Evolutionary conservation across 805 yeast species (phyloP).

Genomic region (Maudiozyma turicensis): DNA sequence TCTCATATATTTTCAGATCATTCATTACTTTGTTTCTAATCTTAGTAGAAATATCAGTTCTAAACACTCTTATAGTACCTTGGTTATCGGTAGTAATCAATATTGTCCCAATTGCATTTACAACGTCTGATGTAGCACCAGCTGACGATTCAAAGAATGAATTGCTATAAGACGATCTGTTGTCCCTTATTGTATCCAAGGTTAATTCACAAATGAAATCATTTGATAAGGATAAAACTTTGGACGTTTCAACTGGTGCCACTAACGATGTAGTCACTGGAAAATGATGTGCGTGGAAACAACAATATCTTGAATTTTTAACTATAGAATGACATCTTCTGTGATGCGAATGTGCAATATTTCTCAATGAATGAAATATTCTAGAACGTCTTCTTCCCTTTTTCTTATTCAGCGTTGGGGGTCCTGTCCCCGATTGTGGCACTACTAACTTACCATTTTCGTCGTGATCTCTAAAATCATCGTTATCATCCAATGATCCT

Average conservation of each 20-base stretch:
- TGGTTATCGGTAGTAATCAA: constrained; percentile 67
- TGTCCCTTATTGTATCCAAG: constrained; percentile 18
- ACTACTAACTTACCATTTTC: not conserved
- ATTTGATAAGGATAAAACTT: constrained; percentile 58
- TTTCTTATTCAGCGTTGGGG: not conserved
- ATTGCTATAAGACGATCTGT: not conserved
- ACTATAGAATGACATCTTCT: not conserved
- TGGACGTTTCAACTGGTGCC: constrained; percentile 64
- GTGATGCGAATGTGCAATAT: not conserved
- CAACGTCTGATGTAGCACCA: constrained; percentile 8
- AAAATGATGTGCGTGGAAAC: constrained; percentile 69
- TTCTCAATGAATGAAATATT: not conserved
- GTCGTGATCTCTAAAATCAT: not conserved
- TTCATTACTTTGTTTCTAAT: constrained; percentile 31
- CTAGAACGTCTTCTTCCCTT: not conserved
- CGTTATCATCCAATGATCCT: not conserved
- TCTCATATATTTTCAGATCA: constrained; percentile 6
- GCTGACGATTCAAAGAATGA: not conserved
- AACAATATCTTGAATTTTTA: constrained; percentile 46
- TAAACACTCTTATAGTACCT: constrained; percentile 65
- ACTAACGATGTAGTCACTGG: constrained; percentile 66
- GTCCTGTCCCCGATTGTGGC: not conserved
- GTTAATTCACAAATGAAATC: constrained; percentile 68
- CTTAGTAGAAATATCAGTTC: constrained; percentile 61
- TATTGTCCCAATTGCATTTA: constrained; percentile 34